phyloP scores from a whole-genome alignment of 352 stramenopile species.

The Phytophthora europaea region DNA sequence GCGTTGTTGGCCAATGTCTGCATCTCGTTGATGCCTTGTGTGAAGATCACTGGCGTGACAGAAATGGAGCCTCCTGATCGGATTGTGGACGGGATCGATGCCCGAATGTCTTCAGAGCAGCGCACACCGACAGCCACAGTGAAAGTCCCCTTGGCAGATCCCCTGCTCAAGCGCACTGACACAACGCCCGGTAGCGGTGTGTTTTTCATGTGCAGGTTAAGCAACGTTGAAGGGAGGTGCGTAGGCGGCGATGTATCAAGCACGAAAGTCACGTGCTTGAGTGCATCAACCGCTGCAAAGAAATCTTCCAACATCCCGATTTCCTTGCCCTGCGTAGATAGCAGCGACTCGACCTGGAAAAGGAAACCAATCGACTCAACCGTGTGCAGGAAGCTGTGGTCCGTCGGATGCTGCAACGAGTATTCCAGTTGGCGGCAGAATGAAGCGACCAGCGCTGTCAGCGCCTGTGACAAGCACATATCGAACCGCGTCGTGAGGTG shows the following conservation, averaged over 20 bases:
- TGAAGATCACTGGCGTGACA: slow-evolving; percentile 76
- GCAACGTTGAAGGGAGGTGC: slow-evolving; percentile 71
- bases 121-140: slow-evolving; percentile 71
- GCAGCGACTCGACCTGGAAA: slow-evolving; percentile 93
- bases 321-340: slow-evolving; percentile 96
- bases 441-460: slow-evolving; percentile 76
- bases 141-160: slow-evolving; percentile 53
- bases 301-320: slow-evolving; percentile 96
- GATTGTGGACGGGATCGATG: slow-evolving; percentile 56
- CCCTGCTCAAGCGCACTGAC: slow-evolving; percentile 72
- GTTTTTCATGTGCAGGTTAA: slow-evolving; percentile 86
- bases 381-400: slow-evolving; percentile 67
- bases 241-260: slow-evolving; percentile 70
- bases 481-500: slow-evolving; percentile 82
- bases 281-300: slow-evolving; percentile 77
- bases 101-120: slow-evolving; percentile 52
- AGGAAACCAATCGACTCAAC: slow-evolving; percentile 82
- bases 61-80: slow-evolving; percentile 57
- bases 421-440: slow-evolving; percentile 82
- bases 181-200: slow-evolving; percentile 77
- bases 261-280: slow-evolving; percentile 77
- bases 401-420: slow-evolving; percentile 68
- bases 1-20: slow-evolving; percentile 83
- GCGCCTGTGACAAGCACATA: slow-evolving; percentile 82
- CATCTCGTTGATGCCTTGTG: slow-evolving; percentile 87